Conservation (phyloP, 2,329 filamentous ascomycete genomes). For the Juglanconis juglandina region DNA sequence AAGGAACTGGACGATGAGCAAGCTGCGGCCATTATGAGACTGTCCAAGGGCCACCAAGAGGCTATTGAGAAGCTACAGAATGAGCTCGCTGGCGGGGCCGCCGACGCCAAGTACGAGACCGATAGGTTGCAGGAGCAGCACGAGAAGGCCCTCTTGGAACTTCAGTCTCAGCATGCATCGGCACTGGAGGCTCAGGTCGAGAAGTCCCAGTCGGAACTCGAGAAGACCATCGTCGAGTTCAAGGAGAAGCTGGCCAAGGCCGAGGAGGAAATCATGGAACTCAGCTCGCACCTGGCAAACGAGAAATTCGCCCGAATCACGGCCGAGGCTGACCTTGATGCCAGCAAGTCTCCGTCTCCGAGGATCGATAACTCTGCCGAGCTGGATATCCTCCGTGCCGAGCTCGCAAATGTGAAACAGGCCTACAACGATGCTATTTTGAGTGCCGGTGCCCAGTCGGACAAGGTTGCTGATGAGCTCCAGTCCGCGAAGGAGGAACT, state of each 20-base stretch:
- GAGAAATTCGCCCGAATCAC: constrained; percentile 60
- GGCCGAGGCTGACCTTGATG: constrained; percentile 59
- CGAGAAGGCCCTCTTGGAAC: constrained; percentile 40
- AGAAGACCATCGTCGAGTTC: constrained; percentile 32
- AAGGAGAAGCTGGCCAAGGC: constrained; percentile 43
- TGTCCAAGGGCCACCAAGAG: constrained; percentile 41
- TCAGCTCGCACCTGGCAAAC: constrained; percentile 52
- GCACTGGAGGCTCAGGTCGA: constrained; percentile 33
- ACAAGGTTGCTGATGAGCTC: constrained; percentile 36
- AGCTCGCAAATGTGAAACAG: constrained; percentile 43
- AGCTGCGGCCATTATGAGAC: constrained; percentile 45
- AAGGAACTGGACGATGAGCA: constrained; percentile 39
- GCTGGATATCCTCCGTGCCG: constrained; percentile 47
- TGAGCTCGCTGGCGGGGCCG: constrained; percentile 28
- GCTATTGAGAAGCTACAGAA: constrained; percentile 38
- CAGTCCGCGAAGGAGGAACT: constrained; percentile 41
- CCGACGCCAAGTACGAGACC: constrained; percentile 36
- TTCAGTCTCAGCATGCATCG: constrained; percentile 38
- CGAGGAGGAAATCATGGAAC: constrained; percentile 45
- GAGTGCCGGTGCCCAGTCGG: constrained; percentile 33
- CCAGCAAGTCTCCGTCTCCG: constrained; percentile 45
- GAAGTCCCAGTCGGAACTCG: constrained; percentile 34
- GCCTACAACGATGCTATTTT: constrained; percentile 31
- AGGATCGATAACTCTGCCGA: constrained; percentile 45
- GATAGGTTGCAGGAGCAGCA: constrained; percentile 31